These are phyloP conservation scores for Pythium coloratum DNA, from an alignment of 352 stramenopile species.

Conservation along the genomic window DNA sequence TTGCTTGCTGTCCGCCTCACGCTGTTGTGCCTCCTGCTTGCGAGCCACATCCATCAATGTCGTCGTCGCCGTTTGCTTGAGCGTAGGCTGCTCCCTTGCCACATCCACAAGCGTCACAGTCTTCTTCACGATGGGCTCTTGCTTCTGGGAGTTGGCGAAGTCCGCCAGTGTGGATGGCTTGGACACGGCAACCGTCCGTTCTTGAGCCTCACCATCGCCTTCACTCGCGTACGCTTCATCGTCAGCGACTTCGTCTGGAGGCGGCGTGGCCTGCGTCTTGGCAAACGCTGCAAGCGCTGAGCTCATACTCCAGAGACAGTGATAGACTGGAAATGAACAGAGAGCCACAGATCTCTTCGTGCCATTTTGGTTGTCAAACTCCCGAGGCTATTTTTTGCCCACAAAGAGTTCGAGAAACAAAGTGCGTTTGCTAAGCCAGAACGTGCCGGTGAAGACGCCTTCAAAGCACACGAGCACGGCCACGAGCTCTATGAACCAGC, in stretches of 20 bases:
- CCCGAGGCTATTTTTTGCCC: neutral
- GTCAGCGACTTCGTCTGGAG: constrained; percentile 6
- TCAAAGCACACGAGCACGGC: neutral
- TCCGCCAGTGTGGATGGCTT: constrained; percentile 1
- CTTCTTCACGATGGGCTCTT: constrained; percentile 1
- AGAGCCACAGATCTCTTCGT: neutral
- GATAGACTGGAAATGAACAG: neutral
- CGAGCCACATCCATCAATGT: constrained; percentile 29
- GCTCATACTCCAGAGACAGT: constrained; percentile 10
- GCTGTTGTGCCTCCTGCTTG: constrained; percentile 12
- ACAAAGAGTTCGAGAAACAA: neutral
- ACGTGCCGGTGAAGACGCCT: neutral
- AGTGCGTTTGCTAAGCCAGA: neutral
- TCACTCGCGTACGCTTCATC: constrained; percentile 13
- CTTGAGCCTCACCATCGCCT: neutral
- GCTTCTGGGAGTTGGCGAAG: constrained; percentile 10
- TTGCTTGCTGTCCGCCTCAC: constrained; percentile 12
- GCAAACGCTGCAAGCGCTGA: constrained; percentile 27
- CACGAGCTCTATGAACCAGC: neutral
- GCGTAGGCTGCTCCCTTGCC: constrained; percentile 26
- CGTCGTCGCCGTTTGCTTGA: neutral
- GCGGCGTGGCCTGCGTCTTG: constrained; percentile 1
- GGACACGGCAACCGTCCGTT: neutral
- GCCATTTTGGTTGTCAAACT: neutral
- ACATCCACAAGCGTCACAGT: constrained; percentile 34